Evolutionary conservation across 305 asterid species (phyloP).

Genomic region (Euphrasia arctica): DNA sequence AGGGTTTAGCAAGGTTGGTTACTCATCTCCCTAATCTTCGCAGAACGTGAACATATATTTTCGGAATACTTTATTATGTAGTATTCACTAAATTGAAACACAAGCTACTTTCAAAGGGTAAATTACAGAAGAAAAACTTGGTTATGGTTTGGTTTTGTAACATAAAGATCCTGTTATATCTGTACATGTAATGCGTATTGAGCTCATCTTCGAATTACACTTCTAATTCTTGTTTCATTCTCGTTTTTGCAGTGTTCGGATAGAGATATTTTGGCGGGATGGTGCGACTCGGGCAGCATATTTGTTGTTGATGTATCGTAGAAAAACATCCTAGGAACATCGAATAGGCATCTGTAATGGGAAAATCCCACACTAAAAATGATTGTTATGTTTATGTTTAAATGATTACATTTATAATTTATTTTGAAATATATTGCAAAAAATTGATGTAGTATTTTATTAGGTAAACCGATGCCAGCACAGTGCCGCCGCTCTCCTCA

Average conservation of each 20-base stretch:
- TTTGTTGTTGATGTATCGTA: conserved; percentile 42
- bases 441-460: too few relatives aligned
- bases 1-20: conserved; percentile 82
- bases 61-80: too few relatives aligned
- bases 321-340: not conserved
- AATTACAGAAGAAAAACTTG: too few relatives aligned
- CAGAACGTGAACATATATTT: not conserved
- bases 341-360: not conserved
- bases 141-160: too few relatives aligned
- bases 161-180: too few relatives aligned
- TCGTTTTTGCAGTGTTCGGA: conserved; percentile 31
- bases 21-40: conserved; percentile 12
- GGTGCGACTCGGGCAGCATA: conserved; percentile 56
- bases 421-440: not conserved
- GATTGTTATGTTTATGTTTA: too few relatives aligned
- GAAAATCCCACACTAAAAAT: not conserved
- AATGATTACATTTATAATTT: not conserved
- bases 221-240: conserved; percentile 13
- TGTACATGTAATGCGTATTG: not conserved
- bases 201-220: not conserved
- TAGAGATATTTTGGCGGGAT: conserved; percentile 50
- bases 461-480: too few relatives aligned
- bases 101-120: too few relatives aligned
- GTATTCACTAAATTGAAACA: too few relatives aligned
- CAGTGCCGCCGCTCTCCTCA: too few relatives aligned